Percentiles rank a stretch among this genome's conserved stretches.
These are phyloP conservation scores for Xanthoconium purpureum DNA, from an alignment of 768 basidiomycete genomes.

Conservation along the genomic window DNA sequence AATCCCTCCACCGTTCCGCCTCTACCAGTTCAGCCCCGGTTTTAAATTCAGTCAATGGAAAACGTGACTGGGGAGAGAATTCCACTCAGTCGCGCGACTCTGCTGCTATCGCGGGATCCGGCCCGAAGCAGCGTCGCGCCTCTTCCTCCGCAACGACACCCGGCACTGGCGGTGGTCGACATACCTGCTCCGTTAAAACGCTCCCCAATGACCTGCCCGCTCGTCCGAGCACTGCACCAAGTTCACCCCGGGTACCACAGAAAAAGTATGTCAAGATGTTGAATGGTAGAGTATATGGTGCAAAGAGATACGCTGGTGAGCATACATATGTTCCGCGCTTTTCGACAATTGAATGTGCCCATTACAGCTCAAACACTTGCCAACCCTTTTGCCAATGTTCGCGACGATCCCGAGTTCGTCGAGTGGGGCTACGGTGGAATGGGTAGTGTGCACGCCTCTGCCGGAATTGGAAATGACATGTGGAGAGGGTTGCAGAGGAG, in stretches of 20 bases:
- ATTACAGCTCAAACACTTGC: slow-evolving; percentile 31
- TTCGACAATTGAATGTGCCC: not conserved
- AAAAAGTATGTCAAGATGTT: slow-evolving; percentile 59
- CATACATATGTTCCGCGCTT: not conserved
- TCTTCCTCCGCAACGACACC: slow-evolving; percentile 22
- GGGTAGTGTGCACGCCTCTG: slow-evolving; percentile 49
- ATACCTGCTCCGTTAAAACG: slow-evolving; percentile 13
- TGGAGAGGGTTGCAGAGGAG: slow-evolving; percentile 28
- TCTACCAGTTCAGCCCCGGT: slow-evolving; percentile 17
- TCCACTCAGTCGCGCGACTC: not conserved
- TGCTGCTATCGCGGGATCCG: not conserved
- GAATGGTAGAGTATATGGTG: slow-evolving; percentile 84
- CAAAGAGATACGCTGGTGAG: slow-evolving; percentile 30
- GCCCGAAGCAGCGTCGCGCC: slow-evolving; percentile 16
- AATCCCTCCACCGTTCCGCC: slow-evolving; percentile 17
- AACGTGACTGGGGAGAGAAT: slow-evolving; percentile 3
- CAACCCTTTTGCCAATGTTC: slow-evolving; percentile 63
- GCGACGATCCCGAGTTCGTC: slow-evolving; percentile 75
- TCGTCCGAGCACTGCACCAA: slow-evolving; percentile 14
- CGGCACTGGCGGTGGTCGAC: slow-evolving; percentile 33
- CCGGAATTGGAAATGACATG: slow-evolving; percentile 27
- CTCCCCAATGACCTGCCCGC: not conserved
- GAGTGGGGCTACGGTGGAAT: slow-evolving; percentile 92
- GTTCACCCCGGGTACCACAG: not conserved
- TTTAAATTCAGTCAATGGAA: not conserved